Base-by-base conservation (phyloP, 2,329 filamentous ascomycete species). In the Cladosporium sp. region DNA sequence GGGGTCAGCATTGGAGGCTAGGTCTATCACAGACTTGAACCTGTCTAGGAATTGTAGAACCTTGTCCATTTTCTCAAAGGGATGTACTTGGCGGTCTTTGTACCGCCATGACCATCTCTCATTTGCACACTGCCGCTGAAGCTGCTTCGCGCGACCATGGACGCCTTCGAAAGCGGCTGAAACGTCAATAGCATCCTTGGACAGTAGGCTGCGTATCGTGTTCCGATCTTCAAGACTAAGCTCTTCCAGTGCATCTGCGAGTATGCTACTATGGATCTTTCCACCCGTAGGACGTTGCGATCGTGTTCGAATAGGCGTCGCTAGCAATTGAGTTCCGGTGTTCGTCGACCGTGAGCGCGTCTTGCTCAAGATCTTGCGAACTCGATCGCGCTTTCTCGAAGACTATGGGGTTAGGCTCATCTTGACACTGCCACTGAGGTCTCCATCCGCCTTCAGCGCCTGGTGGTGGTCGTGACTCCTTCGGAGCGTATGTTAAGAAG, bases 101-200 rank as follows among this genome's bases (percentile, higher is more conserved):
- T 58, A 63, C n/a, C 21, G 43, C 49, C 58, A 65, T 10, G 16
- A 32, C 66, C 63, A 67, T 54, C 58, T 49, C 43, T 67, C 58
- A n/a, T 23, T 21, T 32, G 23, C 43, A 32, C n/a, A 30, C 11
- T 34, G 28, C 39, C 10, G 34, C 53, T 58, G 28, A 26, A 62
- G 64, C 30, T 63, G 11, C 18, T n/a, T 48, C 21, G 51, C 58
- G 14, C 16, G 8, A 25, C n/a, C 30, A 18, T 58, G 46, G 18
- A 39, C 48, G 28, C 34, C 32, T 30, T 59, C n/a, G 21, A 58
- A 23, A 14, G 56, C 56, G 13, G 7, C 56, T 18, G 23, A 21
- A n/a, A 43, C 6, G 1, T 2, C 34, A 13, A 39, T 18, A 28
- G 21, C 30, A 16, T 39, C 23, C 2, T n/a, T n/a, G 2, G 32